These are phyloP conservation scores for Phytophthora pluvialis DNA, from an alignment of 352 stramenopile species.

Conservation along the genomic window DNA sequence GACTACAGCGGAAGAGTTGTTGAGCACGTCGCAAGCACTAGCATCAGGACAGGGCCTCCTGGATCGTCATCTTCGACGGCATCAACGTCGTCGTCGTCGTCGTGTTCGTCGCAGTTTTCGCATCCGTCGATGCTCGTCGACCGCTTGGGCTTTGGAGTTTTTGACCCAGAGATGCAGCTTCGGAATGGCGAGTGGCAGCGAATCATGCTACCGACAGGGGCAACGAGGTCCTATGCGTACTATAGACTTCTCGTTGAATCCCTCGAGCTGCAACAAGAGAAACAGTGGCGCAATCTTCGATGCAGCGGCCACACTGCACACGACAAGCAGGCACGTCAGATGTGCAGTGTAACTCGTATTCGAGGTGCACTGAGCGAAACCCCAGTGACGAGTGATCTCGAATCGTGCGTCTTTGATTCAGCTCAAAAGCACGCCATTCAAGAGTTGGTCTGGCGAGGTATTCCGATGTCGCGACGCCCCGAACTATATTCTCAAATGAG, in stretches of 20 bases:
- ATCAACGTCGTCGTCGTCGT: conserved; percentile 29
- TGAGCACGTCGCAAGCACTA: no score
- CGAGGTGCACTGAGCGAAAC: background rate
- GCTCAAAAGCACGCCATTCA: conserved; percentile 15
- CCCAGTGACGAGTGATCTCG: background rate
- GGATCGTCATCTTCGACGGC: conserved; percentile 23
- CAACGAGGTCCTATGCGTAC: conserved; percentile 48
- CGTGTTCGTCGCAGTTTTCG: conserved; percentile 21
- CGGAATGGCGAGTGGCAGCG: conserved; percentile 31
- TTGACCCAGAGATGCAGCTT: conserved; percentile 40
- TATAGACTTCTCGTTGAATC: conserved; percentile 53
- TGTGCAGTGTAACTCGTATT: background rate
- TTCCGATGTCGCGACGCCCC: conserved; percentile 49
- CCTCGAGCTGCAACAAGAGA: conserved; percentile 49
- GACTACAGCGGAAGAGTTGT: no score
- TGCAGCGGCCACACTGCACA: background rate
- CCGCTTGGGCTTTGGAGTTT: conserved; percentile 57
- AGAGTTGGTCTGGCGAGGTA: conserved; percentile 56
- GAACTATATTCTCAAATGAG: conserved; percentile 58
- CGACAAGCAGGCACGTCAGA: background rate
- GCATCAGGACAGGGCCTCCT: no score
- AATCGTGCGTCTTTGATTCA: conserved; percentile 10
- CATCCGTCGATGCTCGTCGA: conserved; percentile 39
- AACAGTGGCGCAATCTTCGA: conserved; percentile 37
- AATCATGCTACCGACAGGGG: conserved; percentile 1